These are phyloP conservation scores for Hylodesmum podocarpum DNA, from an alignment of 306 rosid species.

Conservation along the genomic window DNA sequence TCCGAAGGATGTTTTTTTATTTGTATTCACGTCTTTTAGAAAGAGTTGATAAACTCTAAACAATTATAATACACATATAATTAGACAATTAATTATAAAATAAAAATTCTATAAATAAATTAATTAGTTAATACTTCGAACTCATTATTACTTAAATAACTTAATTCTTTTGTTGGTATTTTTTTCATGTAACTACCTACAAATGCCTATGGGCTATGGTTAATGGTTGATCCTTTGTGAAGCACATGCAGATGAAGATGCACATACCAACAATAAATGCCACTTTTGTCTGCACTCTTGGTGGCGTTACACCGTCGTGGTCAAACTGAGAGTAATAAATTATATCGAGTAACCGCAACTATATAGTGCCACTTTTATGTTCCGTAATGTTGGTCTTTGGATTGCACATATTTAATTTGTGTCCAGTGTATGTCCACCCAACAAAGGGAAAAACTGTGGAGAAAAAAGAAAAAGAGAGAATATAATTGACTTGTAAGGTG, in stretches of 20 bases:
- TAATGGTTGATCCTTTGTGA: not conserved
- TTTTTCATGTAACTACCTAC: slow-evolving; percentile 9
- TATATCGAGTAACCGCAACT: not conserved
- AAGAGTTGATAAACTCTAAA: too few species aligned
- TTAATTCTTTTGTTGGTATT: not conserved
- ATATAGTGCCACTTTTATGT: not conserved
- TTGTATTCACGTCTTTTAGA: too few species aligned
- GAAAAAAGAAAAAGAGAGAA: not conserved
- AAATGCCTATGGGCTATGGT: slow-evolving; percentile 8
- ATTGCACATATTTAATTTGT: not conserved
- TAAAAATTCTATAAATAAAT: too few species aligned
- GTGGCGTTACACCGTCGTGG: slow-evolving; percentile 2
- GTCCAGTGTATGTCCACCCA: not conserved
- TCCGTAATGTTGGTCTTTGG: not conserved
- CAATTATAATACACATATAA: too few species aligned
- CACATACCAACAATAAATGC: slow-evolving; percentile 26
- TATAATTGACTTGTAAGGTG: not conserved
- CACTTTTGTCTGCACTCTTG: slow-evolving; percentile 13
- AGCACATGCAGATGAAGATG: slow-evolving; percentile 26
- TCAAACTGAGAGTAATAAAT: slow-evolving; percentile 28
- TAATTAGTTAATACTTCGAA: too few species aligned
- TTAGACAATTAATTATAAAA: too few species aligned
- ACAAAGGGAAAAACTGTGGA: not conserved
- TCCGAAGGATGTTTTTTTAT: too few species aligned
- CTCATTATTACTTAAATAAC: not conserved